Conservation (phyloP, 2,329 filamentous ascomycete species). For the Penicillium sp. region DNA sequence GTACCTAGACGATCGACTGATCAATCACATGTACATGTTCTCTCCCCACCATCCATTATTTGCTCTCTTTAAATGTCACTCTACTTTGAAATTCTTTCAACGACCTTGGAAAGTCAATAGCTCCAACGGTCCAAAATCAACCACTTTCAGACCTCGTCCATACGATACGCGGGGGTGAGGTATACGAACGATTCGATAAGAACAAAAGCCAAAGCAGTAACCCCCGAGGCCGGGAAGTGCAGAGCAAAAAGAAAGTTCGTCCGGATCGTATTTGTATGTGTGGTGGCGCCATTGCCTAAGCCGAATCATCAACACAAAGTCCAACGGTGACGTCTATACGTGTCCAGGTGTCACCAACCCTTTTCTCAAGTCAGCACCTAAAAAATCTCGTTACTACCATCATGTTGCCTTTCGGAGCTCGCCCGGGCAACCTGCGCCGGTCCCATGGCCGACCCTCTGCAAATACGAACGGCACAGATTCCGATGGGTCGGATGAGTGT, state of each 20-base stretch:
- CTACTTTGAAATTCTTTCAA: background rate
- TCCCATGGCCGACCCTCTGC: background rate
- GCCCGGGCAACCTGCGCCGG: background rate
- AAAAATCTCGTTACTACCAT: background rate
- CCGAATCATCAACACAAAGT: background rate
- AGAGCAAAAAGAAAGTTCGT: background rate
- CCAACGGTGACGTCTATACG: background rate
- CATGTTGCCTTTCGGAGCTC: conserved; percentile 9
- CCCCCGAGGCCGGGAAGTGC: background rate
- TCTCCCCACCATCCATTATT: background rate
- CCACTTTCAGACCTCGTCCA: background rate
- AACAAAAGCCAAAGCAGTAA: background rate
- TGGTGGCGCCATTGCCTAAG: background rate
- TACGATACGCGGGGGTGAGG: background rate
- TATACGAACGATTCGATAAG: background rate
- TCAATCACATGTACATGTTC: background rate
- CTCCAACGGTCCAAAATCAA: background rate
- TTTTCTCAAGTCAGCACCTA: background rate
- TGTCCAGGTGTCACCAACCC: background rate
- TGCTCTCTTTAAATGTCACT: background rate
- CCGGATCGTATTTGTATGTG: background rate
- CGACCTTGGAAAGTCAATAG: background rate
- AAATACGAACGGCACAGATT: background rate
- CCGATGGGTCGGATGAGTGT: background rate
- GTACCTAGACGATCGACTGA: background rate